Percentiles rank a stretch among this genome's conserved stretches.
phyloP scores from a whole-genome alignment of 257 asterid species.

The Solanum virginianum region DNA sequence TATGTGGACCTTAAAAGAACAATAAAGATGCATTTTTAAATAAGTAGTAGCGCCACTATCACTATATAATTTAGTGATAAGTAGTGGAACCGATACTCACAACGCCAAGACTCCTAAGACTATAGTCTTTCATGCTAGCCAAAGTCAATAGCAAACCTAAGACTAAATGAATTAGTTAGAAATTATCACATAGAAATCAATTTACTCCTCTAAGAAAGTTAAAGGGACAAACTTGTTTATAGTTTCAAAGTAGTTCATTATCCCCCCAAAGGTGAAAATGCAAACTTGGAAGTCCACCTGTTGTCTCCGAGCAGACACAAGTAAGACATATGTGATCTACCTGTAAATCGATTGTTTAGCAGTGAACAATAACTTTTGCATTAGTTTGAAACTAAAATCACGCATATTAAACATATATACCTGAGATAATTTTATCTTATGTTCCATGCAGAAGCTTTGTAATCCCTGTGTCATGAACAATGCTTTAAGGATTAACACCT shows the following conservation, averaged over 20 bases:
- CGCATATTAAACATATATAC: conserved; percentile 17
- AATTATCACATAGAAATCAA: too few species aligned
- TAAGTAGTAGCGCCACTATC: not conserved
- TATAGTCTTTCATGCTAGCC: conserved; percentile 74
- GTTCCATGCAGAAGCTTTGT: conserved; percentile 87
- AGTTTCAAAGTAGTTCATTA: too few species aligned
- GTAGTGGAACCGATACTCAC: not conserved
- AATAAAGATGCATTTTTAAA: not conserved
- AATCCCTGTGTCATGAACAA: conserved; percentile 50
- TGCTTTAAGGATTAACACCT: not conserved
- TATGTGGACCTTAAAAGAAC: conserved; percentile 47
- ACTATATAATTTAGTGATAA: not conserved
- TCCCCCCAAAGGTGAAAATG: too few species aligned
- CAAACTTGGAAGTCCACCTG: conserved; percentile 80
- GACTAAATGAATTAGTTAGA: too few species aligned
- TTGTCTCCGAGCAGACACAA: conserved; percentile 93
- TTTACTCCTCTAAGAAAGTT: too few species aligned
- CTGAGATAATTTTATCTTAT: conserved; percentile 84
- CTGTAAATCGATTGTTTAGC: conserved; percentile 19
- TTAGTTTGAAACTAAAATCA: not conserved
- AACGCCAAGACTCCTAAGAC: conserved; percentile 37
- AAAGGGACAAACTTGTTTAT: too few species aligned
- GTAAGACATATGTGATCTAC: conserved; percentile 90
- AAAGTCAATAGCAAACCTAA: conserved; percentile 40
- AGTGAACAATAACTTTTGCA: not conserved